Conservation (phyloP, 768 basidiomycete genomes). For the Holtermanniella nyarrowii region DNA sequence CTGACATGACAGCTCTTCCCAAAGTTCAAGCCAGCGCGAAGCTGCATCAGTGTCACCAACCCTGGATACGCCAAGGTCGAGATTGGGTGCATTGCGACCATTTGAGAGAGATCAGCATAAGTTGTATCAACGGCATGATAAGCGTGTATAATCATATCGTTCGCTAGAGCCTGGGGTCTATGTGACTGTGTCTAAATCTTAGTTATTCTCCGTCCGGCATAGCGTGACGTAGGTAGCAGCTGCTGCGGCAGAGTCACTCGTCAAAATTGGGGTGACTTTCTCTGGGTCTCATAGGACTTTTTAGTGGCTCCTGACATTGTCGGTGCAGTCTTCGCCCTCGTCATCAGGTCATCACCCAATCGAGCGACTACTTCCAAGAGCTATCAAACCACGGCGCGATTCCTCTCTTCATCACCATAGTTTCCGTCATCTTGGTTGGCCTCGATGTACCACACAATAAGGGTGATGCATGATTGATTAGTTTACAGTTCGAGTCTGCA, state of each 20-base stretch:
- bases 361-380: conserved; percentile 48
- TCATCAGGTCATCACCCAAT: conserved; percentile 46
- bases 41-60: neutral
- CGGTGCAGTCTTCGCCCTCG: conserved; percentile 46
- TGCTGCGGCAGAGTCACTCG: neutral
- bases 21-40: neutral
- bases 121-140: too few species aligned
- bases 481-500: neutral
- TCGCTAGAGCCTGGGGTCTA: conserved; percentile 21
- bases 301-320: conserved; percentile 51
- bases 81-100: neutral
- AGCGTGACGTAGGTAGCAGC: neutral
- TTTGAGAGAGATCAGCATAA: too few species aligned
- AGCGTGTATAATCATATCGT: too few species aligned
- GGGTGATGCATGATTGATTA: conserved; percentile 46
- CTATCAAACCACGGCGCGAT: conserved; percentile 13
- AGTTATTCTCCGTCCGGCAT: neutral
- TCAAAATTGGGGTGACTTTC: too few species aligned
- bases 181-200: conserved; percentile 2
- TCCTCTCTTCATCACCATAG: conserved; percentile 12
- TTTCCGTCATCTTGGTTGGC: conserved; percentile 41
- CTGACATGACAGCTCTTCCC: neutral
- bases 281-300: too few species aligned
- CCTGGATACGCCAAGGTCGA: neutral
- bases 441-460: conserved; percentile 45